Percentiles rank a stretch among this genome's conserved stretches.
Conservation (phyloP, 2,329 filamentous ascomycete genomes). For the Whalleya microplaca region DNA sequence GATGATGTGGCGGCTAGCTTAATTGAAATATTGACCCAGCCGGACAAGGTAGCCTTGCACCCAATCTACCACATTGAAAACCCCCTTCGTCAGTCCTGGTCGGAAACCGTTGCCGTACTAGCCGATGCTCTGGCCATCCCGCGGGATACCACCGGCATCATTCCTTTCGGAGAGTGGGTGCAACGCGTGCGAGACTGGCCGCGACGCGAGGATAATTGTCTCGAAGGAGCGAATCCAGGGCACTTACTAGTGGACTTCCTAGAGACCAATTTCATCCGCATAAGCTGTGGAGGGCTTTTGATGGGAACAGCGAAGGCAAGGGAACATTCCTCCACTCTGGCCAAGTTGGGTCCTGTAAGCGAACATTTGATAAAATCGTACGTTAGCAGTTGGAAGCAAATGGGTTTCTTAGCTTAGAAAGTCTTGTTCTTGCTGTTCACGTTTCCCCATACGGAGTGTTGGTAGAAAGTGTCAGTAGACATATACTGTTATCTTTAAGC, state of each 20-base stretch:
- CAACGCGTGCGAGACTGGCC: conserved; percentile 25
- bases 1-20: conserved; percentile 36
- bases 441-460: no score
- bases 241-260: conserved; percentile 32
- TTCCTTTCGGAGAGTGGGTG: conserved; percentile 34
- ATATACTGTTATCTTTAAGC: no score
- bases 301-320: conserved; percentile 27
- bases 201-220: conserved; percentile 5
- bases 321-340: conserved; percentile 27
- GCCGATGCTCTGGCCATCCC: conserved; percentile 25
- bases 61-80: conserved; percentile 38
- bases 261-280: conserved; percentile 31
- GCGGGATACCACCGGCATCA: conserved; percentile 2
- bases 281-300: conserved; percentile 37
- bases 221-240: conserved; percentile 29
- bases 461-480: no score
- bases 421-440: no score
- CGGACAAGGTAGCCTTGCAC: background rate
- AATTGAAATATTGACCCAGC: conserved; percentile 27
- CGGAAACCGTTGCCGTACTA: conserved; percentile 17
- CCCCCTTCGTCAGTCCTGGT: conserved; percentile 33
- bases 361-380: conserved; percentile 22
- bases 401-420: conserved; percentile 43
- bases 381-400: conserved; percentile 25
- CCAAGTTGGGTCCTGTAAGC: conserved; percentile 19